Evolutionary conservation across 1,284 basidiomycete genomes (phyloP).

Genomic region (Cutaneotrichosporon sp.): DNA sequence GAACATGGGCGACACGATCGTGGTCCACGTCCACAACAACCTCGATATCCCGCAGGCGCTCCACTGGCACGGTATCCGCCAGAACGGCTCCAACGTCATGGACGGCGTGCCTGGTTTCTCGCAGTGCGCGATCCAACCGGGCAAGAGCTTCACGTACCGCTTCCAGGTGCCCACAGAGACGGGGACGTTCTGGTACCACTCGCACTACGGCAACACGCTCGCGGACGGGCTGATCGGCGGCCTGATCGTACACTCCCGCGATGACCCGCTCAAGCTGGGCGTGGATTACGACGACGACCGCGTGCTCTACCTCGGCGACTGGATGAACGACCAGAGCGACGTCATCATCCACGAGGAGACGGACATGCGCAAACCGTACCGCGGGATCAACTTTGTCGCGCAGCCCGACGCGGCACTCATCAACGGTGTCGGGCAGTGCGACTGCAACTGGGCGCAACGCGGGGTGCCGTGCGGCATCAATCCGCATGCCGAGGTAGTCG

Average conservation of each 20-base stretch:
- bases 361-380: not conserved
- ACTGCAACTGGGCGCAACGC: slow-evolving; percentile 8
- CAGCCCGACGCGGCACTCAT: slow-evolving; percentile 33
- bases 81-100: slow-evolving; percentile 33
- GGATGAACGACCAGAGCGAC: slow-evolving; percentile 33
- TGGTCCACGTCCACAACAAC: slow-evolving; percentile 34
- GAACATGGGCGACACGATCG: slow-evolving; percentile 35
- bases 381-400: slow-evolving; percentile 13
- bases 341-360: slow-evolving; percentile 9
- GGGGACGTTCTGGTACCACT: slow-evolving; percentile 44
- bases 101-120: slow-evolving; percentile 42
- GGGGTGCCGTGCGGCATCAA: slow-evolving; percentile 13
- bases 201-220: slow-evolving; percentile 37
- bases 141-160: slow-evolving; percentile 57
- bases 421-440: slow-evolving; percentile 30
- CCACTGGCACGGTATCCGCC: slow-evolving; percentile 43
- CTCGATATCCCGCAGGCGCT: slow-evolving; percentile 29
- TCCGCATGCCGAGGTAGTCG: not conserved
- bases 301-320: slow-evolving; percentile 31
- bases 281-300: slow-evolving; percentile 31
- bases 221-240: slow-evolving; percentile 36
- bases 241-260: slow-evolving; percentile 34
- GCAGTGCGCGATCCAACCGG: slow-evolving; percentile 60
- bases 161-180: slow-evolving; percentile 32
- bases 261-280: slow-evolving; percentile 27